Conservation (phyloP, 2,329 filamentous ascomycete genomes). For the Tolypocladium pustulatum region DNA sequence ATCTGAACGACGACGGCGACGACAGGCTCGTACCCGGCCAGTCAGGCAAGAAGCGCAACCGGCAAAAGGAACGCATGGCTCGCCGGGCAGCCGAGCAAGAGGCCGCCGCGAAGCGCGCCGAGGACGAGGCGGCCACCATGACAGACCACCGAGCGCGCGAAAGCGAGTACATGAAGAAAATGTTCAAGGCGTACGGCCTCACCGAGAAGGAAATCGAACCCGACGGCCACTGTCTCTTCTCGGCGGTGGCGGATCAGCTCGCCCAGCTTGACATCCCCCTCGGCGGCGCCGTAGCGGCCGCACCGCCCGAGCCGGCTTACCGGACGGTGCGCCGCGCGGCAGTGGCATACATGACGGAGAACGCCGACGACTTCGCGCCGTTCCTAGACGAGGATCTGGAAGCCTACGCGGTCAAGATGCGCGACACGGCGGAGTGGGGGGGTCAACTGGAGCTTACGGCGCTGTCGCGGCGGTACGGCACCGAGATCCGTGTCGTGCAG, state of each 20-base stretch:
- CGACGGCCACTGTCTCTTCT: constrained; percentile 92
- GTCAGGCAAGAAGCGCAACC: constrained; percentile 63
- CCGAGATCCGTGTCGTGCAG: constrained; percentile 78
- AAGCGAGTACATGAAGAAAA: constrained; percentile 56
- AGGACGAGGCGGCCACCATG: constrained; percentile 63
- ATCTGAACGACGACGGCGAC: not conserved
- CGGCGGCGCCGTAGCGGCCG: not conserved
- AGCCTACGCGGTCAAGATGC: constrained; percentile 63
- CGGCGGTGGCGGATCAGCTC: constrained; percentile 81
- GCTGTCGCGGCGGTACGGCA: constrained; percentile 67
- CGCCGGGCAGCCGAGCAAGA: constrained; percentile 79
- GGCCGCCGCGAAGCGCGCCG: constrained; percentile 55
- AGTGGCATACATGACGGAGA: constrained; percentile 63
- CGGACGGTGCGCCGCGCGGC: constrained; percentile 58
- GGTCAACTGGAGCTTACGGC: constrained; percentile 85
- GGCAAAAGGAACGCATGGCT: constrained; percentile 84
- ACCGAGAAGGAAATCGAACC: constrained; percentile 71
- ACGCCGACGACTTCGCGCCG: constrained; percentile 72
- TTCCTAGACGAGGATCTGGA: constrained; percentile 78
- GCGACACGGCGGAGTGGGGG: constrained; percentile 90
- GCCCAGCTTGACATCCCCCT: constrained; percentile 31
- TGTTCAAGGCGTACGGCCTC: constrained; percentile 54
- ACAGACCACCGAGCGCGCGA: constrained; percentile 65
- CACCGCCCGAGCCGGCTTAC: constrained; percentile 38
- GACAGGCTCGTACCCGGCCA: not conserved